Percentiles rank a stretch among this genome's conserved stretches.
Conservation (phyloP, 371 early-diverging fungal genomes). For the Smittium culicis region DNA sequence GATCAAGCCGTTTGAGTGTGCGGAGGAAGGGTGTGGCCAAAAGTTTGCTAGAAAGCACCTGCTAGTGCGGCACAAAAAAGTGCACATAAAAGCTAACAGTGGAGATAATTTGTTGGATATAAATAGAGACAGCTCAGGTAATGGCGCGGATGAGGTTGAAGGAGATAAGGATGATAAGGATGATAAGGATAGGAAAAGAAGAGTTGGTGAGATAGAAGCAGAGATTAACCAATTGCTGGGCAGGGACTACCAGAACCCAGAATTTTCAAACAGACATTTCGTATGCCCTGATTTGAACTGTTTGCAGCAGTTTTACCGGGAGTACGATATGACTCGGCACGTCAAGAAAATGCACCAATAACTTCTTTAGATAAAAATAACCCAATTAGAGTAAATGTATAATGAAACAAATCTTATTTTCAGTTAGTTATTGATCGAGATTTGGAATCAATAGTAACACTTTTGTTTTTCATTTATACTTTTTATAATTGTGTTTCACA, state of each 20-base stretch:
- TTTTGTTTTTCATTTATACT: no score
- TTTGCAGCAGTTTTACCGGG: conserved; percentile 23
- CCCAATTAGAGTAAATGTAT: no score
- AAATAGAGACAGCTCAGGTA: no score
- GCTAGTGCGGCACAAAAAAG: conserved; percentile 15
- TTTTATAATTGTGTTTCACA: no score
- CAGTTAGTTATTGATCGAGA: no score
- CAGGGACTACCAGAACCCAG: conserved; percentile 22
- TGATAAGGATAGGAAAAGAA: background rate
- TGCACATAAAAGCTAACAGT: conserved; percentile 8
- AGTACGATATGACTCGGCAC: conserved; percentile 17
- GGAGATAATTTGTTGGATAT: no score
- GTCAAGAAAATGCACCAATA: conserved; percentile 1
- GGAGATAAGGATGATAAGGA: background rate
- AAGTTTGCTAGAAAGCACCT: conserved; percentile 18
- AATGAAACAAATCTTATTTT: no score
- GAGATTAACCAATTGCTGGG: conserved; percentile 22
- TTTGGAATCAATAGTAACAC: no score
- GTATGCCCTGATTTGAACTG: conserved; percentile 16
- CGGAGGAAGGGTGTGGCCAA: conserved; percentile 19
- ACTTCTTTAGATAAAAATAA: no score
- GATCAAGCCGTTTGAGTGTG: conserved; percentile 16
- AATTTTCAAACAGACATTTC: conserved; percentile 20
- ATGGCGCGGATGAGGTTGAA: no score
- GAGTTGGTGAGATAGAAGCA: conserved; percentile 12